phyloP scores from a whole-genome alignment of 1,284 basidiomycete species.

The Microbotryum saponariae region DNA sequence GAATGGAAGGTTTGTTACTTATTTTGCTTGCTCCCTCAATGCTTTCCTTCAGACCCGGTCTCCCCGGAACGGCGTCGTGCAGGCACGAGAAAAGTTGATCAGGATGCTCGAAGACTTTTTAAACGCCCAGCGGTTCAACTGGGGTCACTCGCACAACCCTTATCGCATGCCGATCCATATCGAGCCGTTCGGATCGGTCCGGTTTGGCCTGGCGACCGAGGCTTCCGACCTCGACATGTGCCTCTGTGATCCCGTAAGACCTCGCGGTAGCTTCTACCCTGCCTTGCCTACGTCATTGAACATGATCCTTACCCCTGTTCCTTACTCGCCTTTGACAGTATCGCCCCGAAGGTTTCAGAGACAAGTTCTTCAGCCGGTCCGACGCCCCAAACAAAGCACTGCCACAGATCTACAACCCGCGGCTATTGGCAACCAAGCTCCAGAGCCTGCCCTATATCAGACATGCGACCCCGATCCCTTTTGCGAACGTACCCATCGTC shows the following conservation, averaged over 20 bases:
- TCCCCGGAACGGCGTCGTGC: too few species aligned
- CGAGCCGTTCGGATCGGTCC: constrained; percentile 32
- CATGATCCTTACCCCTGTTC: background rate
- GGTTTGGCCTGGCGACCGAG: constrained; percentile 33
- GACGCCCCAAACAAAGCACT: background rate
- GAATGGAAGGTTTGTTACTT: too few species aligned
- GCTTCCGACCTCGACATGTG: constrained; percentile 35
- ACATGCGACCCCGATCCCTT: constrained; percentile 1
- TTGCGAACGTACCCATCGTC: constrained; percentile 33
- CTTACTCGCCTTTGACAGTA: background rate
- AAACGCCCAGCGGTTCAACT: constrained; percentile 19
- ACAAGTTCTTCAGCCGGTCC: constrained; percentile 17
- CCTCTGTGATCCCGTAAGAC: constrained; percentile 28
- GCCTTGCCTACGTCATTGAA: constrained; percentile 6
- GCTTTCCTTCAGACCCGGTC: too few species aligned
- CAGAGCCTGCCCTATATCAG: constrained; percentile 16
- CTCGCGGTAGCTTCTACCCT: constrained; percentile 14
- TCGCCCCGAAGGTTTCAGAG: constrained; percentile 27
- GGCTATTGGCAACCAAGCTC: constrained; percentile 13
- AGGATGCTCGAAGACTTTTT: constrained; percentile 11
- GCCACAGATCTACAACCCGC: constrained; percentile 31
- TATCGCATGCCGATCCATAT: constrained; percentile 16
- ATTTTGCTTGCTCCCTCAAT: too few species aligned
- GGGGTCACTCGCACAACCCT: constrained; percentile 24
- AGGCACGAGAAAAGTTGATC: too few species aligned